These are phyloP conservation scores for Cadophora sp. DNA, from an alignment of 2,329 filamentous ascomycete species.

Conservation along the genomic window DNA sequence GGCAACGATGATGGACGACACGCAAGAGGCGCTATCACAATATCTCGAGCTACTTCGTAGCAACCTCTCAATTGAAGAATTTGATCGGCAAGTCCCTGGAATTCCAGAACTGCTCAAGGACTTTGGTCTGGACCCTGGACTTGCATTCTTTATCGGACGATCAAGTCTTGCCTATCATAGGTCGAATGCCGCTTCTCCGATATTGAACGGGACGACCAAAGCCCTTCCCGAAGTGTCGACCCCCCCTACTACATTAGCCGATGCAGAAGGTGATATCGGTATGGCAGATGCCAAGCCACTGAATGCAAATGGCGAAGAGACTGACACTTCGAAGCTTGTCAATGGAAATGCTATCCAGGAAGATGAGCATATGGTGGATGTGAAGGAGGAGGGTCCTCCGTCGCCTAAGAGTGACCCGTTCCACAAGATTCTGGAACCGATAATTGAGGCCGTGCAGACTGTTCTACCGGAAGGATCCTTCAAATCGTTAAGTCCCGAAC, in stretches of 20 bases:
- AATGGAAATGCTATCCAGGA: slow-evolving; percentile 27
- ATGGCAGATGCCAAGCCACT: slow-evolving; percentile 26
- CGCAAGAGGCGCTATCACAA: slow-evolving; percentile 83
- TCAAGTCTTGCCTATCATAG: slow-evolving; percentile 75
- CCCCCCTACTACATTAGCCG: slow-evolving; percentile 39
- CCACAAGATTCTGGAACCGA: slow-evolving; percentile 74
- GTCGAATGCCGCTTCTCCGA: slow-evolving; percentile 33
- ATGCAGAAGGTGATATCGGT: slow-evolving; percentile 63
- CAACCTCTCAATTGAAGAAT: slow-evolving; percentile 77
- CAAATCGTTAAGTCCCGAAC: slow-evolving; percentile 75
- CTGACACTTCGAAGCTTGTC: slow-evolving; percentile 20
- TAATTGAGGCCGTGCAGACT: slow-evolving; percentile 72
- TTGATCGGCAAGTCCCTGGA: slow-evolving; percentile 78
- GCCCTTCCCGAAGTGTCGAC: slow-evolving; percentile 16
- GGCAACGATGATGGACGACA: slow-evolving; percentile 87
- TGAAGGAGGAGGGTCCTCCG: slow-evolving; percentile 36
- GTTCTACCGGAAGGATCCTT: slow-evolving; percentile 69
- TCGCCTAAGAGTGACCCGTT: slow-evolving; percentile 50
- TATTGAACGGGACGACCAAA: slow-evolving; percentile 36
- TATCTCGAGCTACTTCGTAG: slow-evolving; percentile 89
- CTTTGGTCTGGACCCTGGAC: slow-evolving; percentile 78
- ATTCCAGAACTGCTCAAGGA: slow-evolving; percentile 76
- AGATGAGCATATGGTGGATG: slow-evolving; percentile 51
- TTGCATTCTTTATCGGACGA: slow-evolving; percentile 86
- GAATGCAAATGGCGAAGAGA: slow-evolving; percentile 28